Evolutionary conservation across 495 filamentous ascomycete genomes (phyloP).

Genomic region (Podospora pseudopauciseta): DNA sequence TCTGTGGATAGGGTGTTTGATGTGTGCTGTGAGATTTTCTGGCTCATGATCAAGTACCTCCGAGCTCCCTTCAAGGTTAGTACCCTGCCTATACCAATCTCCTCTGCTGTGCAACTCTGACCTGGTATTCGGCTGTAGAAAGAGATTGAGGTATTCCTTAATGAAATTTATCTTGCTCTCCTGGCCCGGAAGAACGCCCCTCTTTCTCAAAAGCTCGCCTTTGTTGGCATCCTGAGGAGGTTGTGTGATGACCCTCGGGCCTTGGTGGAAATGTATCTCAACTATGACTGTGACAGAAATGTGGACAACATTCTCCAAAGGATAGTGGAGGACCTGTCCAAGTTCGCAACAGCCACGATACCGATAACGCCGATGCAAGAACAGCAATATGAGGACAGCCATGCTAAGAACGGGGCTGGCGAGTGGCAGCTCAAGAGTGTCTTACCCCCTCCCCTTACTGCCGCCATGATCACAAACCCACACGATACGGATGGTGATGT

Average conservation of each 20-base stretch:
- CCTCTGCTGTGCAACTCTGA: no score
- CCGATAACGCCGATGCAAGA: slow-evolving; percentile 72
- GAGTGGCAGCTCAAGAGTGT: slow-evolving; percentile 86
- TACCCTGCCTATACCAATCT: neutral
- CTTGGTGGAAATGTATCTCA: slow-evolving; percentile 93
- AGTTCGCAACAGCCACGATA: slow-evolving; percentile 71
- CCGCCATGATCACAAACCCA: slow-evolving; percentile 61
- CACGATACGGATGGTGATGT: slow-evolving; percentile 62
- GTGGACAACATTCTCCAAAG: slow-evolving; percentile 97
- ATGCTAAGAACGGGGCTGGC: slow-evolving; percentile 54
- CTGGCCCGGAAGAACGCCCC: slow-evolving; percentile 84
- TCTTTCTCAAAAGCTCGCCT: slow-evolving; percentile 84
- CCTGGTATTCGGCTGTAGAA: slow-evolving; percentile 52
- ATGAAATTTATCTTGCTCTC: slow-evolving; percentile 95
- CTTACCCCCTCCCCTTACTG: slow-evolving; percentile 79
- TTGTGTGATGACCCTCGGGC: slow-evolving; percentile 81
- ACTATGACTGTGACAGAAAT: slow-evolving; percentile 95
- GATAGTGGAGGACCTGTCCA: slow-evolving; percentile 87
- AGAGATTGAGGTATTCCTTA: slow-evolving; percentile 96
- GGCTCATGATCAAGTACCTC: slow-evolving; percentile 92
- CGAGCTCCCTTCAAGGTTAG: slow-evolving; percentile 85
- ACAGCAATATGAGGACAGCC: slow-evolving; percentile 76
- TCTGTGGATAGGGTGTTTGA: slow-evolving; percentile 89
- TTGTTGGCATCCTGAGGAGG: slow-evolving; percentile 79
- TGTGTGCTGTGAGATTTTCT: slow-evolving; percentile 95